These are phyloP conservation scores for Gnomoniopsis sp. DNA, from an alignment of 2,329 filamentous ascomycete species.

Conservation along the genomic window DNA sequence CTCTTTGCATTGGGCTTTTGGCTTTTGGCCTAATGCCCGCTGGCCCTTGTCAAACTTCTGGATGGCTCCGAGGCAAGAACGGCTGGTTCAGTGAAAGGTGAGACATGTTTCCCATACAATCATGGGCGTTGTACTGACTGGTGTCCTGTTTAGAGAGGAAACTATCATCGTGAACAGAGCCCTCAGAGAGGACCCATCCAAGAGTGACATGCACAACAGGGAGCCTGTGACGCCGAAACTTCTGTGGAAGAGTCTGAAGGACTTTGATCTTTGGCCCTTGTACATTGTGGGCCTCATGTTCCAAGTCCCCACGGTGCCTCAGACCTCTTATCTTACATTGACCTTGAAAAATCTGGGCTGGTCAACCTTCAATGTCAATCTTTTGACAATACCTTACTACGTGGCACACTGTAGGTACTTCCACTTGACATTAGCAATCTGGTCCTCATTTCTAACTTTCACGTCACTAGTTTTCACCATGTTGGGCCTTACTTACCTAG, in stretches of 20 bases:
- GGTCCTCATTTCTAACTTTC: background rate
- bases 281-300: conserved; percentile 52
- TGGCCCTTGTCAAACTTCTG: conserved; percentile 47
- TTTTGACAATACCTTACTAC: conserved; percentile 57
- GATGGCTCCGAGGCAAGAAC: conserved; percentile 50
- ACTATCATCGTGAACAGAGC: conserved; percentile 59
- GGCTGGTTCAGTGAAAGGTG: conserved; percentile 57
- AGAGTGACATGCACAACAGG: conserved; percentile 59
- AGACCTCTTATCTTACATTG: conserved; percentile 55
- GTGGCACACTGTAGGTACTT: conserved; percentile 28
- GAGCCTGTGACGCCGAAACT: conserved; percentile 48
- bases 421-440: background rate
- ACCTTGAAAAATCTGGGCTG: conserved; percentile 55
- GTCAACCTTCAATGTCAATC: conserved; percentile 58
- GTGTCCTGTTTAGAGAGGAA: conserved; percentile 40
- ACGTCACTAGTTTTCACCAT: conserved; percentile 30
- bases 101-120: background rate
- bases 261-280: conserved; percentile 47
- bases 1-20: conserved; percentile 46
- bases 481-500: conserved; percentile 34
- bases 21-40: conserved; percentile 55
- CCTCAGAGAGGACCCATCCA: conserved; percentile 56
- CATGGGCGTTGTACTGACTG: background rate
- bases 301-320: conserved; percentile 49
- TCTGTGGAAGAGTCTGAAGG: conserved; percentile 50